Evolutionary conservation across 805 yeast genomes (phyloP), one percentile per base, ranked within the genome.

Genomic region (Monosporozyma solicola): DNA sequence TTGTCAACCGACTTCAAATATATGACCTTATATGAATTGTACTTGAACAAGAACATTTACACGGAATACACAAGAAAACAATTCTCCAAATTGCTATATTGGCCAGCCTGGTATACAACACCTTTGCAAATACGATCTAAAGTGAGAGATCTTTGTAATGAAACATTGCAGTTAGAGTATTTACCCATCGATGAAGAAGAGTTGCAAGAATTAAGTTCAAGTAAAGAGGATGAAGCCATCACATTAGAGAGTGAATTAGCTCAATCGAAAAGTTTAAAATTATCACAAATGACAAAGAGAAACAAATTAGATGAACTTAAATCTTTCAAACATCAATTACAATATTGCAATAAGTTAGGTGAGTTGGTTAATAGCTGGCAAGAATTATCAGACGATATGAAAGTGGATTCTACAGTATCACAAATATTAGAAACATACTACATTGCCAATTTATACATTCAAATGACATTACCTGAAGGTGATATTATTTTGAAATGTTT

Each of bases 101-200:
- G 85, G 69, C 92, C 91, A 9, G 76, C 84, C 78, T 87, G 84
- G 77, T 85, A 84, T 63, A 79, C 79, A 55, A 80, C 84, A 24
- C 90, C 91, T 1, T 35, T 60, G 37, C 51, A 51, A 20, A 52
- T 57, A 35, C 52, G 68, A 45, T 46, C 58, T 3, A 44, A 48
- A 2, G 59, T 62, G 5, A 53, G 59, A 15, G 49, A 54, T 25
- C 39, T 53, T 33, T 63, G 67, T 41, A 58, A 59, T 27, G 54
- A 59, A 15, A 45, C 55, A 24, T 51, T 66, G 13, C 33, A 46
- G 8, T 22, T 55, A 16, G 61, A 60, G 0, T 56, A 59, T 45
- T 29, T 56, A 16, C 54, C 52, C 3, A 58, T 58, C 22, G 64
- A 57, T 11, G 66, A 61, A 20, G 66, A 58, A 11, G 63, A 55